Conservation (phyloP, 202 grass and related monocot species). For the Schoenoplectus triqueter region DNA sequence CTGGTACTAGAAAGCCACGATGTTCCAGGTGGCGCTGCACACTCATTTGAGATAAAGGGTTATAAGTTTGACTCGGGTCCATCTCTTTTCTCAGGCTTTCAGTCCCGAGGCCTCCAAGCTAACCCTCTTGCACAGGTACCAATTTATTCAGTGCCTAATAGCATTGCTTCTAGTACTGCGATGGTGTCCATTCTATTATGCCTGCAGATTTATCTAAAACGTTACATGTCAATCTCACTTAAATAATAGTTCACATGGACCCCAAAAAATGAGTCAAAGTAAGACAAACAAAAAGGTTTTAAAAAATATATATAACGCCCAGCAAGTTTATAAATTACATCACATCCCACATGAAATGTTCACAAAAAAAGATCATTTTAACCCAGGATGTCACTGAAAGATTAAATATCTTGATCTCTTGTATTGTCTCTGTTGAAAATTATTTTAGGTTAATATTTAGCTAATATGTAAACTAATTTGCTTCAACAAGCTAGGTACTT, state of each 20-base stretch:
- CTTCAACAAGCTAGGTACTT: constrained; percentile 61
- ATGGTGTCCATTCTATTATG: neutral
- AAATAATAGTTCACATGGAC: neutral
- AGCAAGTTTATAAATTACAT: neutral
- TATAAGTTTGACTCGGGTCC: constrained; percentile 97
- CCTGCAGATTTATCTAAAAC: neutral
- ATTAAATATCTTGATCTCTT: neutral
- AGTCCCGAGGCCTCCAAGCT: constrained; percentile 85
- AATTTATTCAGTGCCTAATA: neutral
- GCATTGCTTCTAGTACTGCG: neutral
- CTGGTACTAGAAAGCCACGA: constrained; percentile 94
- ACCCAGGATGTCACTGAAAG: neutral
- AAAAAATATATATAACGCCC: neutral
- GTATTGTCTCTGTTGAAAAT: neutral
- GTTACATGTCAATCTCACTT: neutral
- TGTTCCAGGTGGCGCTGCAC: constrained; percentile 79
- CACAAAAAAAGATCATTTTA: neutral
- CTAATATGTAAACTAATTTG: constrained; percentile 38
- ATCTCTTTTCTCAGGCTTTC: constrained; percentile 94
- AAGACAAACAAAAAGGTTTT: neutral
- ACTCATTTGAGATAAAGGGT: constrained; percentile 95
- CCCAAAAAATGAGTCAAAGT: neutral
- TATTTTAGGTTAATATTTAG: neutral
- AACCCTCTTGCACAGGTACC: constrained; percentile 91
- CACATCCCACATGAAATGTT: neutral